Percentiles rank a stretch among this genome's conserved stretches.
Evolutionary conservation across 2,329 filamentous ascomycete species (phyloP).

Genomic region (Raffaelea arxii): DNA sequence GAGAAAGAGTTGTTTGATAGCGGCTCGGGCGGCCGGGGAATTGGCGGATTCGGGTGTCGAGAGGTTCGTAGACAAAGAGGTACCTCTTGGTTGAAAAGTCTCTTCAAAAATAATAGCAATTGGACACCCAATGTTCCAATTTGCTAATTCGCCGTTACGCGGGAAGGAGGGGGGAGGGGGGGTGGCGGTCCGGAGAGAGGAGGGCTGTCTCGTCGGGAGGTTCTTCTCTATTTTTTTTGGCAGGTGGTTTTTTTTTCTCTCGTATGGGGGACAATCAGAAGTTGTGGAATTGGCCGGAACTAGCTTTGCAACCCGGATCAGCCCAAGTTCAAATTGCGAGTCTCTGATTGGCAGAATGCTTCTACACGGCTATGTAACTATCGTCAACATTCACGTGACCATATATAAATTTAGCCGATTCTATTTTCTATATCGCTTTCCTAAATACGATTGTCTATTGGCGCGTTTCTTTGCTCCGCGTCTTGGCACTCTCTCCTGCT

Average conservation of each 20-base stretch:
- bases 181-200: not conserved
- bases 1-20: not conserved
- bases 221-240: not conserved
- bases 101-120: too few species aligned
- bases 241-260: not conserved
- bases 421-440: too few species aligned
- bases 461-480: too few species aligned
- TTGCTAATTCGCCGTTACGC: not conserved
- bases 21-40: not conserved
- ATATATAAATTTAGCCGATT: too few species aligned
- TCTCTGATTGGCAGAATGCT: conserved; percentile 8
- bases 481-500: too few species aligned
- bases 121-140: not conserved
- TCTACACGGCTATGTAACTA: not conserved
- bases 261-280: not conserved
- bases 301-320: conserved; percentile 10
- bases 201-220: not conserved
- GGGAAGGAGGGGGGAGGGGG: not conserved
- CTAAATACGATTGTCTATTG: too few species aligned
- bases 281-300: conserved; percentile 11
- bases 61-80: not conserved
- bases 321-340: conserved; percentile 13
- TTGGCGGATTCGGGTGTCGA: not conserved
- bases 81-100: too few species aligned
- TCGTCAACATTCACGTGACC: not conserved